phyloP scores from a whole-genome alignment of 1,284 basidiomycete species.

The Boletus austroedulis region DNA sequence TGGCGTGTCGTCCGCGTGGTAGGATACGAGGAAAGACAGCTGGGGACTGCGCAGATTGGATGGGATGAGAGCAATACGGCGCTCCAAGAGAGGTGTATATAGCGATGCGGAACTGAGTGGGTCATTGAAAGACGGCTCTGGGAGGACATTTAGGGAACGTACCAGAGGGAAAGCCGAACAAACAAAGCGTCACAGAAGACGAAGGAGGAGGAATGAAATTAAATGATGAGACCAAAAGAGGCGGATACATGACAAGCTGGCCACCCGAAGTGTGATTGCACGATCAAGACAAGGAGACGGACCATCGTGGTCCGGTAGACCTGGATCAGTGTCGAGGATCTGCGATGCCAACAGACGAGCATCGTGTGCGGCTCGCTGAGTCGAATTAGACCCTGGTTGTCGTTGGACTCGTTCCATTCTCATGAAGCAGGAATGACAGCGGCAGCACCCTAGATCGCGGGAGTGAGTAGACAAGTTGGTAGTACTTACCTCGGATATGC shows the following conservation, averaged over 20 bases:
- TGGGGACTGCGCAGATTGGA: slow-evolving; percentile 18
- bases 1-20: slow-evolving; percentile 33
- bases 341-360: slow-evolving; percentile 22
- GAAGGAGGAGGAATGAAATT: slow-evolving; percentile 26
- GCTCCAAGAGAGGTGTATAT: slow-evolving; percentile 24
- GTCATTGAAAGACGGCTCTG: slow-evolving; percentile 26
- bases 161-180: slow-evolving; percentile 25
- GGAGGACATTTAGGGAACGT: slow-evolving; percentile 30
- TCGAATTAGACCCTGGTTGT: slow-evolving; percentile 29
- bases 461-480: too few species aligned
- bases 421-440: slow-evolving; percentile 25
- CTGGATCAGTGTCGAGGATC: slow-evolving; percentile 20
- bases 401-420: slow-evolving; percentile 28
- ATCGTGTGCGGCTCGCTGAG: slow-evolving; percentile 28
- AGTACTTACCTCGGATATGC: slow-evolving; percentile 19
- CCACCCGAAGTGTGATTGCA: slow-evolving; percentile 29
- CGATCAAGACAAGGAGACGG: slow-evolving; percentile 16
- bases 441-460: slow-evolving; percentile 31
- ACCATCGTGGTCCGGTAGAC: slow-evolving; percentile 18
- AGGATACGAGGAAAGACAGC: slow-evolving; percentile 10
- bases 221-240: slow-evolving; percentile 34
- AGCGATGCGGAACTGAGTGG: slow-evolving; percentile 30
- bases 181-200: slow-evolving; percentile 34
- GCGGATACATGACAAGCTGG: slow-evolving; percentile 19
- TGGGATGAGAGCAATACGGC: slow-evolving; percentile 19